phyloP scores from a whole-genome alignment of 331 rosid species.

The Acacia concinna region DNA sequence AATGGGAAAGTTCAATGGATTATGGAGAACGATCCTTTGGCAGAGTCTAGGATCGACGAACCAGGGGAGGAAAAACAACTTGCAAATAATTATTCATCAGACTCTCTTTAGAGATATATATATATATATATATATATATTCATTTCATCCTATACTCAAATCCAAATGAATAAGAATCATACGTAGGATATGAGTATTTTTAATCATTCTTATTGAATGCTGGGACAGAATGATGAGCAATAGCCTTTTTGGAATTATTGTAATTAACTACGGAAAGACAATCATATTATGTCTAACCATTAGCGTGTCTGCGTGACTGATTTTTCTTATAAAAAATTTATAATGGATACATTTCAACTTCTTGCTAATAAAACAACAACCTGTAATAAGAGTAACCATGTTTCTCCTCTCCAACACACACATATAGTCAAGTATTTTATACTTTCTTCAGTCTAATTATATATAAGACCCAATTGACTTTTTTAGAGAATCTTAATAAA shows the following conservation, averaged over 20 bases:
- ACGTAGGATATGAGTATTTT: background rate
- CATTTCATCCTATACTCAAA: background rate
- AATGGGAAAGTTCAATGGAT: background rate
- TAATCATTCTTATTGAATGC: background rate
- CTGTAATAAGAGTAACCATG: background rate
- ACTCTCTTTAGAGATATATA: background rate
- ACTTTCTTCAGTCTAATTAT: too few species aligned
- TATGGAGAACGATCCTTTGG: background rate
- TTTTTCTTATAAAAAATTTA: too few species aligned
- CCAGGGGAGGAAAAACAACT: background rate
- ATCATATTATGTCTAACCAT: background rate
- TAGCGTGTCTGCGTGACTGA: background rate
- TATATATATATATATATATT: too few species aligned
- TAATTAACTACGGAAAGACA: background rate
- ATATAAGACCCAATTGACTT: too few species aligned
- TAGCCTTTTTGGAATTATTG: background rate
- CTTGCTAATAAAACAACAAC: too few species aligned
- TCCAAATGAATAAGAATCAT: background rate
- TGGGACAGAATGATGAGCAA: background rate
- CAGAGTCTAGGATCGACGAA: too few species aligned
- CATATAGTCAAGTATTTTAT: background rate
- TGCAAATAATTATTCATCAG: background rate
- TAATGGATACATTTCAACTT: too few species aligned
- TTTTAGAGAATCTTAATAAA: too few species aligned
- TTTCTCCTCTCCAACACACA: background rate